Base-by-base conservation (phyloP, 108 stramenopile species). In the Nitzschia sp. region DNA sequence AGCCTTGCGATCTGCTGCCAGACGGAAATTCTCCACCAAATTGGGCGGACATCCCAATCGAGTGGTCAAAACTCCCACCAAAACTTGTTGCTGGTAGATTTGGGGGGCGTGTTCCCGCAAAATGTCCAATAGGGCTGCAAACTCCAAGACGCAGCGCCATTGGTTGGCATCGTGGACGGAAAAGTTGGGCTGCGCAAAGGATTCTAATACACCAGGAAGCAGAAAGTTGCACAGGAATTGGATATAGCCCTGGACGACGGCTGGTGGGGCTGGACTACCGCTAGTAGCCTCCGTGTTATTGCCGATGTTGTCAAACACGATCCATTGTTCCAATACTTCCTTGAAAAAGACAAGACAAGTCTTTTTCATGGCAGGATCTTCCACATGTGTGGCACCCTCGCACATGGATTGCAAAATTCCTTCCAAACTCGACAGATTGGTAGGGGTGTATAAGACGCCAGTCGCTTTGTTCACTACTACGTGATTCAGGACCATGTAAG, bases 281-380 rank as follows among this genome's bases (percentile, higher is more conserved):
- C 9, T 9, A 9, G 38, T 9, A 6, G 13, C 38, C 9, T 6
- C 9, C 38, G 38, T 41, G 38, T 6, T 13, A 50, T 21, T 21
- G 48, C 4, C 19, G 48, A 22, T 50, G 19, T 4, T 50, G 21
- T 17, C 26, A 5, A 23, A 9, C 23, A 6, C 63, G 4, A 66
- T 62, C 89, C 85, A 90, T 62, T 81, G 79, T 23, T 80, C 59
- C 34, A 82, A 54, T 26, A 87, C 57, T 23, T 83, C 71, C 3
- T 74, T 73, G 61, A 90, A 90, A 59, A 90, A 85, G 36, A 65
- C 31, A 0, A 83, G 52, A 58, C 89, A 87, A 15, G 85, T 77
- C 45, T 87, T 87, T 64, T 86, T 80, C 66, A 90, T 80, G 13
- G 81, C 29, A 9, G 84, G 78, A 69, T 90, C 86, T 34, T 80